Conservation (phyloP, 2,329 filamentous ascomycete genomes). For the Helotiales sp. region DNA sequence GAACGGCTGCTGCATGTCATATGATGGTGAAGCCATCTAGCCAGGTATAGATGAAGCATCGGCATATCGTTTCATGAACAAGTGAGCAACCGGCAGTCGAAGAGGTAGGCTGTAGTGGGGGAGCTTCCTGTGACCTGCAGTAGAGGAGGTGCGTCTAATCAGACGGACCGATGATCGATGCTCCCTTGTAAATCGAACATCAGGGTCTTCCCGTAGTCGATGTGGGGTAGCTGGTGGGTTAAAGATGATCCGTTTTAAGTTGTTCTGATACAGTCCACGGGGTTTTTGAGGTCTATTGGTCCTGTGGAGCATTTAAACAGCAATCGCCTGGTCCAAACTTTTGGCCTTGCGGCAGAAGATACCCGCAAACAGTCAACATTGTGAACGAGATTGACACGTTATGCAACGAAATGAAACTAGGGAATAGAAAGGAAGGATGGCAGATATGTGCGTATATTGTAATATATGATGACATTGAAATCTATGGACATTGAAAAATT, state of each 20-base stretch:
- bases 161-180: conserved; percentile 1
- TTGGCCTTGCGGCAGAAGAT: neutral
- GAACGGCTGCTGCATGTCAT: conserved; percentile 29
- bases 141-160: neutral
- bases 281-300: neutral
- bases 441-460: conserved; percentile 27
- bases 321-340: neutral
- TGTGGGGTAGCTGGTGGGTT: neutral
- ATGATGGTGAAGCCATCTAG: conserved; percentile 16
- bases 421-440: neutral
- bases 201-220: neutral
- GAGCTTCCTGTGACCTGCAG: neutral
- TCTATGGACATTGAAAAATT: conserved; percentile 35
- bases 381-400: neutral
- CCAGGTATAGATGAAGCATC: conserved; percentile 14
- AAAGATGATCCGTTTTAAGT: neutral
- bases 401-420: neutral
- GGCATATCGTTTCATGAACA: conserved; percentile 21
- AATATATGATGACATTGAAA: conserved; percentile 34
- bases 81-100: conserved; percentile 22
- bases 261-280: neutral
- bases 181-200: neutral
- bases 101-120: neutral
- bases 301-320: neutral
- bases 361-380: neutral